Base-by-base conservation (phyloP, 805 yeast species). In the Candida sithepensis region DNA sequence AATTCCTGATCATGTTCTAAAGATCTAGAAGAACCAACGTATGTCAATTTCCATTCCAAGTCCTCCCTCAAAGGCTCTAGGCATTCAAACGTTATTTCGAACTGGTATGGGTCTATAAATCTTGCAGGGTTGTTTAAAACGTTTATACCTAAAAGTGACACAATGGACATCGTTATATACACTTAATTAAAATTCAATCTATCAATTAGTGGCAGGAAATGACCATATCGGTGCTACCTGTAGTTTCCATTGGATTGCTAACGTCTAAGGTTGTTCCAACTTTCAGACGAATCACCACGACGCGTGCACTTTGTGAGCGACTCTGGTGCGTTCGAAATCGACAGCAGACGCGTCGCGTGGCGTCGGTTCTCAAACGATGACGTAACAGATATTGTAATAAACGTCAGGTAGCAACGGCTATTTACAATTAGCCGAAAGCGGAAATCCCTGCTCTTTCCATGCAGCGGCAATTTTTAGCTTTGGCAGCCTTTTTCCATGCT, bases 51-150 rank as follows among this genome's bases (percentile, higher is more conserved):
- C 99, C 99, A 94, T 66, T 94, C 99, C 48, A 94, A 74, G 66
- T 94, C 99, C 60, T 86, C 90, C 59, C 81, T 88, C 55, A 94
- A 72, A 1, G 96, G 90, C 66, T 94, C 99, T 41, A 92, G 71
- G 67, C 99, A 94, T 68, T 94, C 99, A 62, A 94, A 94, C 0
- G 99, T 94, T 67, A 94, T 94, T 66, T 94, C 98, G 64, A 94
- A 91, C 64, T 94, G 95, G 58, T 94, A 94, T 2, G 97, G 88
- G 60, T 88, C 97, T 3, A 88, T 75, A 72, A 94, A 94, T 55
- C 85, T 81, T 4, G 98, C 97, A 3, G 99, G 99, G 60, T 94
- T 94, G 65, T 89, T 92, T 48, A 92, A 76, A 24, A 94, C 96
- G 58, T 88, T 87, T 51, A 94, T 90, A 44, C 96, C 97, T 45